These are phyloP conservation scores for Populus trichocarpa DNA, from an alignment of 441 rosid species.

Conservation along the genomic window DNA sequence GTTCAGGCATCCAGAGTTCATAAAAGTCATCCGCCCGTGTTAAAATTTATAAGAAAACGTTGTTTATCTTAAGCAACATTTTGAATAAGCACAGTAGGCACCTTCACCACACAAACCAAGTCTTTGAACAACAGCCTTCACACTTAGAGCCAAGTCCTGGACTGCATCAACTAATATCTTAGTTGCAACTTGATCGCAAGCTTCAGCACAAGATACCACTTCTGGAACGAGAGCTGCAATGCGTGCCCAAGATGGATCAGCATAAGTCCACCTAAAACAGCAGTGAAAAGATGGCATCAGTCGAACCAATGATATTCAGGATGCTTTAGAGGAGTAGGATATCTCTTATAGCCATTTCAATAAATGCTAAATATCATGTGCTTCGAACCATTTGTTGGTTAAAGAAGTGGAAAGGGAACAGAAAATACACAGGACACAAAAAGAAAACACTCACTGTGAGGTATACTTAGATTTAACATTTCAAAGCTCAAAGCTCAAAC, in stretches of 20 bases:
- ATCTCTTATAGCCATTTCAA: background rate
- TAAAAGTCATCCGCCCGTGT: background rate
- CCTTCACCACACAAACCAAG: slow-evolving; percentile 62
- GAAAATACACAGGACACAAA: background rate
- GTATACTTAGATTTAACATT: background rate
- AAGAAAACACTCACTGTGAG: background rate
- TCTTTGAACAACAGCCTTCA: slow-evolving; percentile 61
- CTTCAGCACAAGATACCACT: slow-evolving; percentile 68
- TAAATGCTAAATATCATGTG: background rate
- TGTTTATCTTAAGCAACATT: background rate
- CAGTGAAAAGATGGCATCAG: slow-evolving; percentile 10
- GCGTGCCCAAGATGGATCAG: slow-evolving; percentile 70
- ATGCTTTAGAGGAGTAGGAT: background rate
- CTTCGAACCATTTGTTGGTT: background rate
- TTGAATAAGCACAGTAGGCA: slow-evolving; percentile 7
- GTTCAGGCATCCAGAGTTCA: background rate
- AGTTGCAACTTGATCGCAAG: slow-evolving; percentile 60
- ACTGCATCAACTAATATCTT: slow-evolving; percentile 49
- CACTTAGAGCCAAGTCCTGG: slow-evolving; percentile 56
- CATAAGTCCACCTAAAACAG: slow-evolving; percentile 59
- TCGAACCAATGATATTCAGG: background rate
- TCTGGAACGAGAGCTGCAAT: slow-evolving; percentile 65
- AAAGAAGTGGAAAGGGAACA: background rate
- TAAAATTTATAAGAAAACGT: background rate
- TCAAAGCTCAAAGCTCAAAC: background rate